Conservation (phyloP, 768 basidiomycete species). For the Russula lepida region DNA sequence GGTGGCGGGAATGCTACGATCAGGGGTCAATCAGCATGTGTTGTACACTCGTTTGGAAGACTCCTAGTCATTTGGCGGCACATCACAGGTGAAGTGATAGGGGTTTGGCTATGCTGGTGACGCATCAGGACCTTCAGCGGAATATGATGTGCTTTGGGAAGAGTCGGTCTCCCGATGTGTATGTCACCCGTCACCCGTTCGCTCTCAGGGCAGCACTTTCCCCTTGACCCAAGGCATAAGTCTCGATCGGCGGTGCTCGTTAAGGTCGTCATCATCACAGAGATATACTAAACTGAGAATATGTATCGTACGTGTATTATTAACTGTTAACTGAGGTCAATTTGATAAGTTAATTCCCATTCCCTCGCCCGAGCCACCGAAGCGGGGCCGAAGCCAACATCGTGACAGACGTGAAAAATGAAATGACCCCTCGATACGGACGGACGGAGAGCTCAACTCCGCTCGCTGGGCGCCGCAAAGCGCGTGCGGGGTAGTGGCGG, state of each 20-base stretch:
- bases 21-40: neutral
- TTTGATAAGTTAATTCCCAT: neutral
- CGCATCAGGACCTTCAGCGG: neutral
- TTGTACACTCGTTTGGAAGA: neutral
- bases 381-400: neutral
- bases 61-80: neutral
- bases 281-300: neutral
- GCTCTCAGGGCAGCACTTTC: neutral
- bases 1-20: conserved; percentile 1
- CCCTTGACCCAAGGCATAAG: neutral
- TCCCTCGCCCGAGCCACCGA: neutral
- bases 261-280: neutral
- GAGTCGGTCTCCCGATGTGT: neutral
- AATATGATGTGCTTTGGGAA: neutral
- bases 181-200: neutral
- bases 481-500: neutral
- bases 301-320: neutral
- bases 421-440: neutral
- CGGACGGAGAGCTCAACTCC: neutral
- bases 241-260: neutral
- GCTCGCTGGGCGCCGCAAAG: neutral
- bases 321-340: neutral
- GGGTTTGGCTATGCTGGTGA: neutral
- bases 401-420: too few relatives aligned
- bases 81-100: neutral